Percentiles rank a stretch among this genome's conserved stretches.
Evolutionary conservation across 345 rosid genomes (phyloP).

Genomic region (Eucalyptus pauciflora): DNA sequence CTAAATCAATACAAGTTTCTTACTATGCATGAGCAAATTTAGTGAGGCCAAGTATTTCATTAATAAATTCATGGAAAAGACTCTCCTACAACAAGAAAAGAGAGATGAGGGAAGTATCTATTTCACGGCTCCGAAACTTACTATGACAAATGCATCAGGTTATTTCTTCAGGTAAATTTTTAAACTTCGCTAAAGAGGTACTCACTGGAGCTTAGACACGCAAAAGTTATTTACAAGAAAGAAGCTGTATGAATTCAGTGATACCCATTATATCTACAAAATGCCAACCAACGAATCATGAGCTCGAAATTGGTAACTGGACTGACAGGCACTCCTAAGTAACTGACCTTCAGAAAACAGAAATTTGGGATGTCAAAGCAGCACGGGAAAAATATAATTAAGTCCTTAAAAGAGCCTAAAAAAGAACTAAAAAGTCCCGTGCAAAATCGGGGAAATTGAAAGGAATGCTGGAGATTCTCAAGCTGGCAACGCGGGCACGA

Average conservation of each 20-base stretch:
- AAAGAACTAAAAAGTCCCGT: background rate
- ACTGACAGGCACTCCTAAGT: background rate
- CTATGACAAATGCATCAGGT: background rate
- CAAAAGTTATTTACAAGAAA: background rate
- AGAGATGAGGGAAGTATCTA: background rate
- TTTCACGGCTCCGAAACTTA: background rate
- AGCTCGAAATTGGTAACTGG: background rate
- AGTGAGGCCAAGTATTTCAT: background rate
- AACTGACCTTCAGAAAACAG: background rate
- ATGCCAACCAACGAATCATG: background rate
- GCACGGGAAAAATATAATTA: background rate
- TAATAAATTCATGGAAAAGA: background rate
- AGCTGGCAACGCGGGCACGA: background rate
- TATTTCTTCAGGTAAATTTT: background rate
- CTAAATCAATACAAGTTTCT: background rate
- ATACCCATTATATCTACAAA: background rate
- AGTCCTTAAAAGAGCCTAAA: background rate
- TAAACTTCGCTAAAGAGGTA: background rate
- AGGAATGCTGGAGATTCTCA: background rate
- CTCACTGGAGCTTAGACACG: background rate
- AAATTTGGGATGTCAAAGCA: background rate
- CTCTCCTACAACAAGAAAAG: background rate
- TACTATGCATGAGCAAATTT: background rate
- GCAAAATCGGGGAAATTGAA: background rate
- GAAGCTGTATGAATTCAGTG: background rate